phyloP scores from a whole-genome alignment of 352 stramenopile species.

The Phytophthora pisi region DNA sequence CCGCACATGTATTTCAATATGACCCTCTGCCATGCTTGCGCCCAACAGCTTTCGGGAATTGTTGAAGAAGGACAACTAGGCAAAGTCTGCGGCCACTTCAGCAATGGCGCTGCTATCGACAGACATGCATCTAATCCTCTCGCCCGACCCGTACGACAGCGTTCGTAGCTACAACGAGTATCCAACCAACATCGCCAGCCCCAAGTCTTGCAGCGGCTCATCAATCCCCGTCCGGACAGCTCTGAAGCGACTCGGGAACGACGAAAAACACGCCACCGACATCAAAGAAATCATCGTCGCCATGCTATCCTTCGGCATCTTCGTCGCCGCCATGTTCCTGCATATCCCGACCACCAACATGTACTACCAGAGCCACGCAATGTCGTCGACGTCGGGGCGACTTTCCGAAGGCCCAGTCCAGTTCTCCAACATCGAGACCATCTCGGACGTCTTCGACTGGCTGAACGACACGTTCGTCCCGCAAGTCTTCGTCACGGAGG shows the following conservation, averaged over 20 bases:
- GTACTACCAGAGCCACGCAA: slow-evolving; percentile 38
- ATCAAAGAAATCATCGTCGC: slow-evolving; percentile 42
- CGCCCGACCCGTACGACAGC: slow-evolving; percentile 10
- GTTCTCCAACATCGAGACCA: slow-evolving; percentile 42
- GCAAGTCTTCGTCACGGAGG: slow-evolving; percentile 47
- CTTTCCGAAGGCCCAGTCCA: slow-evolving; percentile 32
- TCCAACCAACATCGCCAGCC: neutral
- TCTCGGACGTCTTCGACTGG: slow-evolving; percentile 48
- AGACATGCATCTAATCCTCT: slow-evolving; percentile 20
- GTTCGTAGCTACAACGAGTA: slow-evolving; percentile 15
- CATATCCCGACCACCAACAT: slow-evolving; percentile 46
- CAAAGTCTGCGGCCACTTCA: neutral
- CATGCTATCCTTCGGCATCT: slow-evolving; percentile 44
- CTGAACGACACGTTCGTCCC: slow-evolving; percentile 48
- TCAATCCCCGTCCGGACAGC: slow-evolving; percentile 32
- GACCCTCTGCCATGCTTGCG: neutral
- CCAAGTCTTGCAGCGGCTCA: neutral
- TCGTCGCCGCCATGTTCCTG: slow-evolving; percentile 49
- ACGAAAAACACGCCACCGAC: slow-evolving; percentile 42
- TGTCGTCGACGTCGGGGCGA: slow-evolving; percentile 34
- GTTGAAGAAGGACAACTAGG: neutral
- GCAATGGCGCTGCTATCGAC: neutral
- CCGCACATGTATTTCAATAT: neutral
- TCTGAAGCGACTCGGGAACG: slow-evolving; percentile 39
- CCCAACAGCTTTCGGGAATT: neutral